Percentiles rank a stretch among this genome's conserved stretches.
Conservation (phyloP, 2,329 filamentous ascomycete genomes). For the Colletotrichum liriopes region DNA sequence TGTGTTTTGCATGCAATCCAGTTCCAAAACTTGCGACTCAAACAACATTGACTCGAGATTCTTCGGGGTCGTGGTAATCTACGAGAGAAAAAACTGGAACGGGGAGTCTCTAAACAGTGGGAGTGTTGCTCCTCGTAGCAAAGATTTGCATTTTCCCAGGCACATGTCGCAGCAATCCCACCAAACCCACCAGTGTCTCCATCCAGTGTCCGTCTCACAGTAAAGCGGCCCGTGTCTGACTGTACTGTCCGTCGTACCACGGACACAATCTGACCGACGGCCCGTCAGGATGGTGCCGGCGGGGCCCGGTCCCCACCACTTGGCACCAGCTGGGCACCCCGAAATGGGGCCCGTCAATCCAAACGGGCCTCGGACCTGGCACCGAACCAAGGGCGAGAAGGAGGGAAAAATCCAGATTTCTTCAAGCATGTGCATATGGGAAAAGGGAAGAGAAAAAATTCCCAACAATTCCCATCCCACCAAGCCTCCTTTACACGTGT, state of each 20-base stretch:
- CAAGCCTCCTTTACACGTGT: background rate
- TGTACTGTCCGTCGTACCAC: conserved; percentile 8
- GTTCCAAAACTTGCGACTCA: background rate
- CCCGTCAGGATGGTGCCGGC: background rate
- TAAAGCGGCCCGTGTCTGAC: background rate
- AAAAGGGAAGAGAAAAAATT: background rate
- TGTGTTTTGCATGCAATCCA: background rate
- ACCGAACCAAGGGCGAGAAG: conserved; percentile 1
- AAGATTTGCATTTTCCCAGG: conserved; percentile 12
- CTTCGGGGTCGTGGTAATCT: background rate
- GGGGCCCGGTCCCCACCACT: background rate
- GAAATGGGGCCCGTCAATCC: background rate
- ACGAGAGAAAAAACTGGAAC: conserved; percentile 3
- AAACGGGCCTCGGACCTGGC: conserved; percentile 25
- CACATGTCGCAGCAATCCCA: conserved; percentile 18
- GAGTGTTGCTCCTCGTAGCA: conserved; percentile 10
- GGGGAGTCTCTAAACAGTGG: conserved; percentile 15
- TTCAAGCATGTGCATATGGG: conserved; percentile 7
- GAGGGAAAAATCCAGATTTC: background rate
- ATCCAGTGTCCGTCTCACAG: conserved; percentile 32
- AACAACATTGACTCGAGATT: background rate
- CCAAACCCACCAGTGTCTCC: conserved; percentile 26
- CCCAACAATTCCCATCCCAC: conserved; percentile 22
- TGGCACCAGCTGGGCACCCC: conserved; percentile 21
- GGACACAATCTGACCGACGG: conserved; percentile 36